Percentiles rank a stretch among this genome's conserved stretches.
phyloP scores from a whole-genome alignment of 2,329 filamentous ascomycete species.

The Sordariomycetes sp. region DNA sequence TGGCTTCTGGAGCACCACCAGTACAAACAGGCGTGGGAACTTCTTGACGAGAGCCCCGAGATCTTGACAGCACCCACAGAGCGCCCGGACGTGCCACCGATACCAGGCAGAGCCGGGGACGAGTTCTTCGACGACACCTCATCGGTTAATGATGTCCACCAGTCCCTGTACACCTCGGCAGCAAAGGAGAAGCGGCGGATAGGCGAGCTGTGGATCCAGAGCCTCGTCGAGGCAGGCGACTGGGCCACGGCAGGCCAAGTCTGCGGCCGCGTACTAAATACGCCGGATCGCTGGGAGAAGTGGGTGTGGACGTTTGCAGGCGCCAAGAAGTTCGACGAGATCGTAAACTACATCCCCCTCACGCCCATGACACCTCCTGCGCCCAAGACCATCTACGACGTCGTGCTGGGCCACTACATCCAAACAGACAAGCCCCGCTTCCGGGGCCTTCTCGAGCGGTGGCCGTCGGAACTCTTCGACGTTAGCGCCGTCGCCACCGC shows the following conservation, averaged over 20 bases:
- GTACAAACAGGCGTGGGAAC: constrained; percentile 77
- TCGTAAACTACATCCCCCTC: constrained; percentile 70
- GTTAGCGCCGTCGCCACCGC: constrained; percentile 61
- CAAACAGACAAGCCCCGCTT: constrained; percentile 63
- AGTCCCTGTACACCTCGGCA: constrained; percentile 46
- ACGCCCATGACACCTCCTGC: constrained; percentile 67
- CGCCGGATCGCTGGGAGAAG: constrained; percentile 77
- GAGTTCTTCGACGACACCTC: constrained; percentile 61
- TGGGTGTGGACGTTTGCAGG: constrained; percentile 91
- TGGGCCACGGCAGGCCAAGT: constrained; percentile 71
- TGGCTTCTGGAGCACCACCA: constrained; percentile 77
- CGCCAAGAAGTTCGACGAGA: constrained; percentile 77
- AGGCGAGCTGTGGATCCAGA: constrained; percentile 85
- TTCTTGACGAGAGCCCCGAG: constrained; percentile 81
- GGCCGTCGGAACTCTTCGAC: constrained; percentile 77
- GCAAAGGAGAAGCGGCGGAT: constrained; percentile 84
- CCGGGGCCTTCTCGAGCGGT: constrained; percentile 65
- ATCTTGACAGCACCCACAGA: constrained; percentile 33
- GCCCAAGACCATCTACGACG: constrained; percentile 73
- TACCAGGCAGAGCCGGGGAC: constrained; percentile 21
- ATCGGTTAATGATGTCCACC: constrained; percentile 17
- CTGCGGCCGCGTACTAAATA: constrained; percentile 71
- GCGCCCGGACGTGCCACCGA: constrained; percentile 13
- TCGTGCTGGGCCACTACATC: constrained; percentile 81
- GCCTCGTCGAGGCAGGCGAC: constrained; percentile 60